Evolutionary conservation across 805 yeast species (phyloP).

Genomic region (Zygosaccharomyces gambellarensis): DNA sequence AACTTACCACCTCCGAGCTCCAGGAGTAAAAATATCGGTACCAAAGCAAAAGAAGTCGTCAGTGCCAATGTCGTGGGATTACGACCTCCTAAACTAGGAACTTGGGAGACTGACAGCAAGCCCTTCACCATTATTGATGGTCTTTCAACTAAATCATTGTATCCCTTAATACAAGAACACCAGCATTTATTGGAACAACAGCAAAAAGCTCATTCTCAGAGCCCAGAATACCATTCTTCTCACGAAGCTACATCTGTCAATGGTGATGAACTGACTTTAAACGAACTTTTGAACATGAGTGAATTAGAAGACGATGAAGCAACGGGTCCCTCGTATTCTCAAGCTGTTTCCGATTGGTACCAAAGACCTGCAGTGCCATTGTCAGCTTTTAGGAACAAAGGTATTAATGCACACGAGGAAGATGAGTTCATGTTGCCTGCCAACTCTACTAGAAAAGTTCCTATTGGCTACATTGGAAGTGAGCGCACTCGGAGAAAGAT

Average conservation of each 20-base stretch:
- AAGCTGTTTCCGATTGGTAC: conserved; percentile 36
- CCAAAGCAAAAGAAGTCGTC: conserved; percentile 87
- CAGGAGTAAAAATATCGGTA: conserved; percentile 54
- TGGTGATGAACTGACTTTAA: conserved; percentile 48
- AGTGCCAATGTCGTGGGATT: conserved; percentile 80
- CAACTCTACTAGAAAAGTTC: conserved; percentile 29
- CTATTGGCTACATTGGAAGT: conserved; percentile 36
- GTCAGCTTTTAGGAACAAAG: conserved; percentile 86
- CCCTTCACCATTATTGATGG: conserved; percentile 97
- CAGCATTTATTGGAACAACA: conserved; percentile 26
- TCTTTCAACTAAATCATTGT: conserved; percentile 75
- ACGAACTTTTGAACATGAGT: conserved; percentile 82
- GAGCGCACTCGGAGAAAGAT: conserved; percentile 35
- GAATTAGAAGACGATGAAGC: conserved; percentile 69
- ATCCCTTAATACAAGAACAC: conserved; percentile 42
- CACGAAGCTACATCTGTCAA: conserved; percentile 19
- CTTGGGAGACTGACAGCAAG: conserved; percentile 80
- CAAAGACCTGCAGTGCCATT: conserved; percentile 60
- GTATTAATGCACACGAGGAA: conserved; percentile 38
- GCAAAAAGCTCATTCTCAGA: conserved; percentile 27
- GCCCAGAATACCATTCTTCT: conserved; percentile 16
- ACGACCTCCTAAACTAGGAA: conserved; percentile 87
- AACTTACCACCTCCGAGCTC: conserved; percentile 65
- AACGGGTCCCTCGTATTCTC: conserved; percentile 34
- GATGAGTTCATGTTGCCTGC: conserved; percentile 31